phyloP scores from a whole-genome alignment of 1,139 yeast genomes.

The Pichia sp. region DNA sequence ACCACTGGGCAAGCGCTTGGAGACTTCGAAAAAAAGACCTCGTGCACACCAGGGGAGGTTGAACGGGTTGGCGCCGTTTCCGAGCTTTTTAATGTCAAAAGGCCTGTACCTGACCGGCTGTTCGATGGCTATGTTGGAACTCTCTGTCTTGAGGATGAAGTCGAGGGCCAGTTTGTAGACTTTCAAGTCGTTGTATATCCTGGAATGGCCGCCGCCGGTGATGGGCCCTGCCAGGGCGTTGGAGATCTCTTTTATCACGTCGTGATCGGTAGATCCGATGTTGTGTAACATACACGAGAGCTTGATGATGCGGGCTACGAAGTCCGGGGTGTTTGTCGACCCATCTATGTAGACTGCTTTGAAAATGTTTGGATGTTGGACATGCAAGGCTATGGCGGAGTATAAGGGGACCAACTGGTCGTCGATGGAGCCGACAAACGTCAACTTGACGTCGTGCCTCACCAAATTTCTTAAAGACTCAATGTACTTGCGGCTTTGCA shows the following conservation, averaged over 20 bases:
- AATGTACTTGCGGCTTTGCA: constrained; percentile 66
- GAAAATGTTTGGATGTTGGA: constrained; percentile 83
- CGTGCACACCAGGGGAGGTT: constrained; percentile 90
- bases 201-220: constrained; percentile 94
- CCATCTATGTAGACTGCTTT: constrained; percentile 88
- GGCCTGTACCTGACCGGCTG: constrained; percentile 55
- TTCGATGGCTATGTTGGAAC: constrained; percentile 28
- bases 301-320: constrained; percentile 34
- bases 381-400: constrained; percentile 78
- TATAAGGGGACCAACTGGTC: constrained; percentile 92
- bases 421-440: constrained; percentile 81
- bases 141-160: constrained; percentile 72
- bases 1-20: constrained; percentile 37
- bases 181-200: constrained; percentile 75
- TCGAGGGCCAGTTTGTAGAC: constrained; percentile 80
- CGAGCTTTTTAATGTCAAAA: constrained; percentile 56
- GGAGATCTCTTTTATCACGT: constrained; percentile 76
- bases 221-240: constrained; percentile 81
- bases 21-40: constrained; percentile 63
- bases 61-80: constrained; percentile 73
- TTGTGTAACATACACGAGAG: constrained; percentile 47
- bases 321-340: constrained; percentile 36
- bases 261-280: constrained; percentile 67
- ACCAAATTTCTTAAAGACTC: constrained; percentile 64
- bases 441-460: constrained; percentile 66